phyloP scores from a whole-genome alignment of 495 filamentous ascomycete genomes.

The Massariosphaeria phaeospora region DNA sequence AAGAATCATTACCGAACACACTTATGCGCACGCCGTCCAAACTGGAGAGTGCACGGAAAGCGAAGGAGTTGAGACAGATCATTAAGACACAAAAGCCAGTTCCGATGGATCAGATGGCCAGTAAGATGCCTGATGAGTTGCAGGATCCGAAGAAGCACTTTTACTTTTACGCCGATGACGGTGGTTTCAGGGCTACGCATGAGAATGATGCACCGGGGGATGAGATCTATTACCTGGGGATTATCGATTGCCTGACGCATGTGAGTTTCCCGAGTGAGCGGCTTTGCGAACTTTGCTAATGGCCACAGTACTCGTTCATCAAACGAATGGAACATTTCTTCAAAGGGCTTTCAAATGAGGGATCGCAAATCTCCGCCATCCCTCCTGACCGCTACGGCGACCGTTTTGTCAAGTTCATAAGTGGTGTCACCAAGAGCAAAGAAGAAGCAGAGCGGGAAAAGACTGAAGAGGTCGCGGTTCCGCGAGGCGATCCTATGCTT shows the following conservation, averaged over 20 bases:
- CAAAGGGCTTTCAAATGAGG: conserved; percentile 80
- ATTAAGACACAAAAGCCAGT: conserved; percentile 90
- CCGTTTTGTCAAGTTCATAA: conserved; percentile 90
- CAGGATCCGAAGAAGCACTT: conserved; percentile 60
- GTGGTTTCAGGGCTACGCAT: conserved; percentile 88
- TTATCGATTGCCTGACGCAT: conserved; percentile 96
- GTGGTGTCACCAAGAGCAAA: conserved; percentile 77
- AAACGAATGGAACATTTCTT: conserved; percentile 89
- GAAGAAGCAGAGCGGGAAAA: conserved; percentile 67
- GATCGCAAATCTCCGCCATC: conserved; percentile 86
- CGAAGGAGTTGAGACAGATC: conserved; percentile 82
- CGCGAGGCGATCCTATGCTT: conserved; percentile 31
- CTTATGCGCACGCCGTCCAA: conserved; percentile 91
- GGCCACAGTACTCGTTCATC: conserved; percentile 68
- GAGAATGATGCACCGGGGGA: conserved; percentile 80
- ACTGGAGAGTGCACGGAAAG: conserved; percentile 86
- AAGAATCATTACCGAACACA: conserved; percentile 50
- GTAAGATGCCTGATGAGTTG: conserved; percentile 85
- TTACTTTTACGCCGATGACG: conserved; percentile 89
- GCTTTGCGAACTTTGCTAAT: conserved; percentile 7
- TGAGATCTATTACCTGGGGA: conserved; percentile 95
- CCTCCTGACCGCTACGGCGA: conserved; percentile 89
- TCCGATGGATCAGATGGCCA: conserved; percentile 73
- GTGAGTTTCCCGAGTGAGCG: conserved; percentile 49
- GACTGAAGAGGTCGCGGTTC: conserved; percentile 27